These are phyloP conservation scores for Phytophthora quininea DNA, from an alignment of 352 stramenopile genomes.

Conservation along the genomic window DNA sequence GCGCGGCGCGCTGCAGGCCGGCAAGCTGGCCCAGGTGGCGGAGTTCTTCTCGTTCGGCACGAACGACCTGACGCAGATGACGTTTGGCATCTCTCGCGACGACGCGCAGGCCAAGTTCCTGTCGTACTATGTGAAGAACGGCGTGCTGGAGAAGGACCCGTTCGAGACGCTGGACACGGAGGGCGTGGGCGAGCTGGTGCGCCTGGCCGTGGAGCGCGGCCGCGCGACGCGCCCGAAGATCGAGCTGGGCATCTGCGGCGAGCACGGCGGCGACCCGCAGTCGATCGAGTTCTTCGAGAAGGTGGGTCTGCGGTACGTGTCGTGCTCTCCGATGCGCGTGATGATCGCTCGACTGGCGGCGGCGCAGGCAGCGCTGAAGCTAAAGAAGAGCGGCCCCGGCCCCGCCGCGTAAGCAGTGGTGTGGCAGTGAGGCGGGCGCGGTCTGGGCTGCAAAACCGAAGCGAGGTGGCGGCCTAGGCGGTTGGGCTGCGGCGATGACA, in stretches of 20 bases:
- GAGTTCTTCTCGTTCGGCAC: conserved; percentile 34
- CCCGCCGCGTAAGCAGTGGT: conserved; percentile 9
- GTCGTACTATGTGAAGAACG: conserved; percentile 29
- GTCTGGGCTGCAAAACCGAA: not conserved
- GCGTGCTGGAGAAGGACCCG: conserved; percentile 31
- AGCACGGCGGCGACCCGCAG: conserved; percentile 11
- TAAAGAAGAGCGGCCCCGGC: conserved; percentile 30
- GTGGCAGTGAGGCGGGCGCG: not conserved
- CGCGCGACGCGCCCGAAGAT: conserved; percentile 23
- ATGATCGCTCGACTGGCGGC: conserved; percentile 35
- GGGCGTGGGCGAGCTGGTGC: conserved; percentile 28
- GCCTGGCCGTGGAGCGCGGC: conserved; percentile 17
- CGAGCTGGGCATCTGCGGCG: conserved; percentile 6
- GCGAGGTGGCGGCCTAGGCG: not conserved
- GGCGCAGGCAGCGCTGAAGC: conserved; percentile 28
- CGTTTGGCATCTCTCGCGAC: conserved; percentile 30
- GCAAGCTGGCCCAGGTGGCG: conserved; percentile 28
- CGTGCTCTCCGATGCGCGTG: conserved; percentile 32
- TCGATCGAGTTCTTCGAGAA: conserved; percentile 37
- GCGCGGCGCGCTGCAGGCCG: conserved; percentile 25
- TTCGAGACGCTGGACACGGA: conserved; percentile 35
- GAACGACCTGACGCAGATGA: conserved; percentile 34
- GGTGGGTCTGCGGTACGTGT: conserved; percentile 26
- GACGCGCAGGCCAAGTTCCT: conserved; percentile 34
- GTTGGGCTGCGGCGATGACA: not conserved